Conservation (phyloP, 108 stramenopile species). For the Heterococcus sp. region DNA sequence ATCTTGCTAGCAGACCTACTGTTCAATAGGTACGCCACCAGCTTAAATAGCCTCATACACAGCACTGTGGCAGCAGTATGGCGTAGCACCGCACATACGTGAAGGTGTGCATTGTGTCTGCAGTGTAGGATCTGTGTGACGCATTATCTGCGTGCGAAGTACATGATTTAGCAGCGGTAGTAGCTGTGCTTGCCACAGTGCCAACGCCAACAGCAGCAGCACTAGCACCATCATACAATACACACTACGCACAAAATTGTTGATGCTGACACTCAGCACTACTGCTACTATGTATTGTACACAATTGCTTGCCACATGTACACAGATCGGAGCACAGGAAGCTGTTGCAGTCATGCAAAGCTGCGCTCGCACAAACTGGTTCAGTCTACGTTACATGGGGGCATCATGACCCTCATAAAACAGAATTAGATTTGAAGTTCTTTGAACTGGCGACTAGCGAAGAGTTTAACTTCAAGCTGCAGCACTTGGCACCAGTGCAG, state of each 20-base stretch:
- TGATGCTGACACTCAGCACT: no score
- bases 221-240: no score
- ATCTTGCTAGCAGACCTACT: constrained; percentile 38
- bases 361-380: constrained; percentile 1
- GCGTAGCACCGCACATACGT: no score
- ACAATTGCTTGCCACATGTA: neutral
- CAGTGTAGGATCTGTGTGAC: no score
- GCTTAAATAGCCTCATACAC: no score
- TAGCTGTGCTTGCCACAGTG: no score
- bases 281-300: constrained; percentile 3
- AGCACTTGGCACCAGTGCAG: neutral
- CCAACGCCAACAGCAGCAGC: no score
- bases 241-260: no score
- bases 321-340: constrained; percentile 16
- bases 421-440: constrained; percentile 35
- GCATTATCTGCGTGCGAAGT: no score
- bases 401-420: constrained; percentile 46
- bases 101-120: no score
- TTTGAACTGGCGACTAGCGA: constrained; percentile 13
- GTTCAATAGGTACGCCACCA: constrained; percentile 35
- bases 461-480: neutral
- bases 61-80: no score
- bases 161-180: no score
- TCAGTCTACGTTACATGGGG: constrained; percentile 33
- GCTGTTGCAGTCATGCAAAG: constrained; percentile 23